A percentile compares a stretch with the other conserved stretches of the same genome.
phyloP scores from a whole-genome alignment of 2,329 filamentous ascomycete genomes.

The Sordariomycetes sp. region DNA sequence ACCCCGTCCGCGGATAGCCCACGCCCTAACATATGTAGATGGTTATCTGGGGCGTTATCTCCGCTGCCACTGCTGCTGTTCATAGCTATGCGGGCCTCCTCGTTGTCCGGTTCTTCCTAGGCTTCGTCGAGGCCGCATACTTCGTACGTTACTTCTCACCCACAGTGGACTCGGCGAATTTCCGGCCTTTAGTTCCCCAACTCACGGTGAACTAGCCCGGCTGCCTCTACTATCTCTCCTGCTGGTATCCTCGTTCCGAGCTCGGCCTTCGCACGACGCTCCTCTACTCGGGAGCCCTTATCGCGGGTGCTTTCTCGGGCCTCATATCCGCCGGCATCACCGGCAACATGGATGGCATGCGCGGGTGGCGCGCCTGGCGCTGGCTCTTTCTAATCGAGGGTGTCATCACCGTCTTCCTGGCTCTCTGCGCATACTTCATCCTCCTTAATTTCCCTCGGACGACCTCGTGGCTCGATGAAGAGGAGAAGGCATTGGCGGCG shows the following conservation, averaged over 20 bases:
- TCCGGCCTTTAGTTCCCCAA: not conserved
- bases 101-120: slow-evolving; percentile 22
- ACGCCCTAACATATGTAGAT: slow-evolving; percentile 22
- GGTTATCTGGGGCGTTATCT: slow-evolving; percentile 24
- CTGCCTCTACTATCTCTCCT: slow-evolving; percentile 34
- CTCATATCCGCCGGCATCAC: slow-evolving; percentile 52
- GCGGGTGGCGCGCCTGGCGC: slow-evolving; percentile 39
- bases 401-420: slow-evolving; percentile 21
- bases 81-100: slow-evolving; percentile 19
- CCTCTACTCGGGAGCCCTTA: slow-evolving; percentile 44
- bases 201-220: slow-evolving; percentile 16
- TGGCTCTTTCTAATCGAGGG: slow-evolving; percentile 61
- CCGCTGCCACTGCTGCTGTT: slow-evolving; percentile 21
- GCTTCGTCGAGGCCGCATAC: slow-evolving; percentile 18
- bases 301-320: slow-evolving; percentile 56
- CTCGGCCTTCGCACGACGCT: slow-evolving; percentile 48
- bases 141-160: not conserved
- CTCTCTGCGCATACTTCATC: slow-evolving; percentile 16
- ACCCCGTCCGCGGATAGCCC: not conserved
- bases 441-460: slow-evolving; percentile 32
- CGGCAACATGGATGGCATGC: slow-evolving; percentile 32
- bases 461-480: slow-evolving; percentile 10
- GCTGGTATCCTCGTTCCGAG: slow-evolving; percentile 50
- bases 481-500: slow-evolving; percentile 34
- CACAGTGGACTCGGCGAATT: not conserved